phyloP scores from a whole-genome alignment of 2,329 filamentous ascomycete species.

The Phoma sp. region DNA sequence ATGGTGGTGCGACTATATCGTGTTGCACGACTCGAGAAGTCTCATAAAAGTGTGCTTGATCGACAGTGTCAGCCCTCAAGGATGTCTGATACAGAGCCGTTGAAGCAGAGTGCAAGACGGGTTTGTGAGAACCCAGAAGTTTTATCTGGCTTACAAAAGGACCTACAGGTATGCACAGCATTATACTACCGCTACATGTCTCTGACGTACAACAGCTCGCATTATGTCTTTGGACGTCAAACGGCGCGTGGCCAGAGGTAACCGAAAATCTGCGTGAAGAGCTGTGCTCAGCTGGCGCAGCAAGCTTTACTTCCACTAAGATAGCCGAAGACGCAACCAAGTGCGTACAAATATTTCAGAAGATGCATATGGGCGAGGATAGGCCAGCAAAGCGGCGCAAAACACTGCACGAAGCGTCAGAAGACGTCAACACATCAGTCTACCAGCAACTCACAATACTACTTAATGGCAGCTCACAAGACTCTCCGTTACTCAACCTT shows the following conservation, averaged over 20 bases:
- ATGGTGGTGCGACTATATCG: conserved; percentile 30
- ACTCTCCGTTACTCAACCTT: conserved; percentile 30
- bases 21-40: background rate
- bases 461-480: conserved; percentile 35
- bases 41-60: background rate
- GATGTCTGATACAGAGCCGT: background rate
- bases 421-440: conserved; percentile 17
- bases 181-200: background rate
- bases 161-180: conserved; percentile 41
- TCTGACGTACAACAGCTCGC: conserved; percentile 35
- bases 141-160: conserved; percentile 31
- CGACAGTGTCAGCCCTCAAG: background rate
- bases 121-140: conserved; percentile 29
- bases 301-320: conserved; percentile 31
- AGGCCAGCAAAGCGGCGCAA: conserved; percentile 43
- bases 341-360: conserved; percentile 11
- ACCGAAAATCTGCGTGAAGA: conserved; percentile 31
- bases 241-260: conserved; percentile 34
- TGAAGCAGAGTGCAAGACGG: conserved; percentile 4
- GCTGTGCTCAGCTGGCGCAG: conserved; percentile 28
- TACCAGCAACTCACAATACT: conserved; percentile 32
- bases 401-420: conserved; percentile 22
- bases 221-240: conserved; percentile 44
- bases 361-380: conserved; percentile 19
- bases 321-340: conserved; percentile 29